A percentile compares a stretch with the other conserved stretches of the same genome.
Evolutionary conservation across 2,329 filamentous ascomycete genomes (phyloP).

Genomic region (Fusarium globosum): DNA sequence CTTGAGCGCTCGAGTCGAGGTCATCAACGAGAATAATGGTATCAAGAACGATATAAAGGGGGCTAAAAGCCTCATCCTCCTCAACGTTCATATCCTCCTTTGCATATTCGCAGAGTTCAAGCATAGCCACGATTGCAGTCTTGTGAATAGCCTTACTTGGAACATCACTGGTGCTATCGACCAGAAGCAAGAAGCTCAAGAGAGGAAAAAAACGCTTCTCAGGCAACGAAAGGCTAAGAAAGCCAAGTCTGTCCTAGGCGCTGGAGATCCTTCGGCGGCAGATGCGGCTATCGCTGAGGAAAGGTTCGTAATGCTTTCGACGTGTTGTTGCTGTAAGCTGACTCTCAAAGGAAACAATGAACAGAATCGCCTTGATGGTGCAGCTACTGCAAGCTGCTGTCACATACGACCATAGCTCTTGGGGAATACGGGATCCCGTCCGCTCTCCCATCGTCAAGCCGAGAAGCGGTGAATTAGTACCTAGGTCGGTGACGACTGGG

Average conservation of each 20-base stretch:
- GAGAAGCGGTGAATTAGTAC: conserved; percentile 7
- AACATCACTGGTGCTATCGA: background rate
- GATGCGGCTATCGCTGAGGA: background rate
- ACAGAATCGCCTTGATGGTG: background rate
- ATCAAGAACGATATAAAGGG: background rate
- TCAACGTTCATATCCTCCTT: background rate
- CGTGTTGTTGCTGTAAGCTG: background rate
- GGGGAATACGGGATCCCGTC: conserved; percentile 1
- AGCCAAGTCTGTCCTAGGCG: no score
- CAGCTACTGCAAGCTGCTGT: no score
- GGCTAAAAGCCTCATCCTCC: background rate
- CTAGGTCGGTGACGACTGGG: background rate
- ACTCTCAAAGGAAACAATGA: background rate
- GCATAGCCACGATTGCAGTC: background rate
- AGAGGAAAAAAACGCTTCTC: background rate
- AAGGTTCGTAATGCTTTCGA: background rate
- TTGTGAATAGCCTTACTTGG: background rate
- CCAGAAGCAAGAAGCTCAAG: background rate
- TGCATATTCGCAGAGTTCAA: background rate
- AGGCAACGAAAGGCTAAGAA: background rate
- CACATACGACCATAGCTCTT: conserved; percentile 7
- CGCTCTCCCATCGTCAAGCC: conserved; percentile 1
- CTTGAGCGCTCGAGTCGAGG: background rate
- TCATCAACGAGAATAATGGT: background rate
- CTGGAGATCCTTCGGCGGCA: background rate